phyloP scores from a whole-genome alignment of 257 asterid genomes.

The Fraxinus anomala region DNA sequence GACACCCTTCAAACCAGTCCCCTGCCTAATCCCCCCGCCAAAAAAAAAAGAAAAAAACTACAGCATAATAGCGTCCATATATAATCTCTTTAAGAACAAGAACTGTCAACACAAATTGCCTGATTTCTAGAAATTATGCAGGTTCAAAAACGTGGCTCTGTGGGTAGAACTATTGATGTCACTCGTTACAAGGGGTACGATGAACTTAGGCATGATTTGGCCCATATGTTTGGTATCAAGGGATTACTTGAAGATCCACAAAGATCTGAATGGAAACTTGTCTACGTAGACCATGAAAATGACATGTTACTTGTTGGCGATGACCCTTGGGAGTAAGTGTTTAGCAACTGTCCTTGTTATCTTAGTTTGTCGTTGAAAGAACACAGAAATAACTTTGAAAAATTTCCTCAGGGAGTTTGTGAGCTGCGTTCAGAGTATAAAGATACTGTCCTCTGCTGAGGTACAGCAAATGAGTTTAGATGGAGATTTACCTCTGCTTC shows the following conservation, averaged over 20 bases:
- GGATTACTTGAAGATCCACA: conserved; percentile 90
- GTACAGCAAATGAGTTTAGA: conserved; percentile 97
- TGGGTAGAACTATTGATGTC: conserved; percentile 92
- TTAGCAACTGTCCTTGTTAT: not conserved
- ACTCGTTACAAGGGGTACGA: conserved; percentile 79
- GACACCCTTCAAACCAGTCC: not conserved
- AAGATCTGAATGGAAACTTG: conserved; percentile 89
- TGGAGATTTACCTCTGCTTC: conserved; percentile 73
- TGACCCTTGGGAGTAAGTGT: conserved; percentile 89
- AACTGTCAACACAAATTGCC: not conserved
- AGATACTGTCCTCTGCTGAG: conserved; percentile 83
- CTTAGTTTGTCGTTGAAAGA: not conserved
- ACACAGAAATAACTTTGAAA: not conserved
- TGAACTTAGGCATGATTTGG: conserved; percentile 91
- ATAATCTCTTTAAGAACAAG: not conserved
- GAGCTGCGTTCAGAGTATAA: conserved; percentile 91
- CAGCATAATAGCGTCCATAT: not conserved
- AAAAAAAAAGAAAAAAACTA: not conserved
- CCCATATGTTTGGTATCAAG: conserved; percentile 92
- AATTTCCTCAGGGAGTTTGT: conserved; percentile 72
- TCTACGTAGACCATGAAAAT: conserved; percentile 81
- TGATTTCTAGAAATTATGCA: conserved; percentile 33
- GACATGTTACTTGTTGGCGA: conserved; percentile 85
- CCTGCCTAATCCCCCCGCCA: not conserved
- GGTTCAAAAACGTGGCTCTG: conserved; percentile 99